Evolutionary conservation across 2,329 filamentous ascomycete species (phyloP).

Genomic region (Venturia carpophila): DNA sequence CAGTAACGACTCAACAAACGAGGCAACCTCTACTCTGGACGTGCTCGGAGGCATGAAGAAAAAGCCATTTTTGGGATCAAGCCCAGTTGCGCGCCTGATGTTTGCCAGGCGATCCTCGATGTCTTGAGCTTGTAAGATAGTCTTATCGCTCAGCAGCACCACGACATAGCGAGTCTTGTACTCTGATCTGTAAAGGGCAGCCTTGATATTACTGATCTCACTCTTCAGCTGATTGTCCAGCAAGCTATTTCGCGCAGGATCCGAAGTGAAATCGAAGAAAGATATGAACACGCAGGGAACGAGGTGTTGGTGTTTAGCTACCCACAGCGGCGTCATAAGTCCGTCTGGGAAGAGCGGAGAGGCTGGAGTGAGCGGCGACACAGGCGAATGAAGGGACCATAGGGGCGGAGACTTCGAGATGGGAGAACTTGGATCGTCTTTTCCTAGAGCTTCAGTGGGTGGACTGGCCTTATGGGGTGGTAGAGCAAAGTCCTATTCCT

Average conservation of each 20-base stretch:
- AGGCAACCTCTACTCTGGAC: slow-evolving; percentile 61
- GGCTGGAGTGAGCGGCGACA: slow-evolving; percentile 78
- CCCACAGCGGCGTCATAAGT: slow-evolving; percentile 71
- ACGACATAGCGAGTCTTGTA: slow-evolving; percentile 73
- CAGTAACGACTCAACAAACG: slow-evolving; percentile 67
- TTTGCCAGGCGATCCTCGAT: slow-evolving; percentile 69
- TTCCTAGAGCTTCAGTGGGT: slow-evolving; percentile 34
- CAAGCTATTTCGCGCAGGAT: slow-evolving; percentile 65
- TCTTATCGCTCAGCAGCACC: slow-evolving; percentile 67
- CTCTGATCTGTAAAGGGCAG: slow-evolving; percentile 58
- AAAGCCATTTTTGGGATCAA: slow-evolving; percentile 72
- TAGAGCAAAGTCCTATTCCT: slow-evolving; percentile 44
- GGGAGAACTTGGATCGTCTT: slow-evolving; percentile 4
- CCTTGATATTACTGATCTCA: slow-evolving; percentile 73
- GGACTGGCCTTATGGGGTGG: slow-evolving; percentile 57
- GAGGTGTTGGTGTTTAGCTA: slow-evolving; percentile 78
- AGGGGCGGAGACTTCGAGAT: slow-evolving; percentile 44
- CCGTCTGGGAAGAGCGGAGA: slow-evolving; percentile 86
- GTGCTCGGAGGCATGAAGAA: slow-evolving; percentile 75
- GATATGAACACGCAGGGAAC: slow-evolving; percentile 74
- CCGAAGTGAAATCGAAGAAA: slow-evolving; percentile 70
- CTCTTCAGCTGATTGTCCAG: slow-evolving; percentile 81
- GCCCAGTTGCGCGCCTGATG: slow-evolving; percentile 68
- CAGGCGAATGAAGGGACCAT: slow-evolving; percentile 71
- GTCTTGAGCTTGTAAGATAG: slow-evolving; percentile 48